Conservation (phyloP, 2,329 filamentous ascomycete genomes). For the Blumeria graminis region DNA sequence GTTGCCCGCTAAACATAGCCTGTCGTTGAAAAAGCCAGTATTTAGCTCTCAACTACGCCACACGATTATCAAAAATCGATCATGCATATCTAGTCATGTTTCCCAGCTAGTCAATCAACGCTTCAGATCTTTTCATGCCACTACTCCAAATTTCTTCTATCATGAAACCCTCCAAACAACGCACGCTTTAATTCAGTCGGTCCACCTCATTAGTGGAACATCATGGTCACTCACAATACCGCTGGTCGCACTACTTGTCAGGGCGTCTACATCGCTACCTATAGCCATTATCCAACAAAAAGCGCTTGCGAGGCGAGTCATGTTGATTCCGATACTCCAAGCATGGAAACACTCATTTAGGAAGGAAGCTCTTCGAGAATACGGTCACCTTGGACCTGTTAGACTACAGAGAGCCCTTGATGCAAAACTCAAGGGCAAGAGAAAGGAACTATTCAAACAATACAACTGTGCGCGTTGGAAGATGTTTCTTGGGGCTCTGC, state of each 20-base stretch:
- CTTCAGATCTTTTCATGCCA: background rate
- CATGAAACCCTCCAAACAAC: constrained; percentile 17
- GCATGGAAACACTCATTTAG: constrained; percentile 16
- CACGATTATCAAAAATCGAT: too few relatives aligned
- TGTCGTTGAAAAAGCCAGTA: too few relatives aligned
- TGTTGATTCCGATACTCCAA: constrained; percentile 19
- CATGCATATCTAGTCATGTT: too few relatives aligned
- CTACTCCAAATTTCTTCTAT: constrained; percentile 9
- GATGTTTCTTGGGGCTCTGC: constrained; percentile 15
- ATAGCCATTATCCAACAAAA: constrained; percentile 20
- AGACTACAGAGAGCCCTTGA: constrained; percentile 5
- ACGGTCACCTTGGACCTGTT: constrained; percentile 9
- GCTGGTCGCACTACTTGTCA: constrained; percentile 26
- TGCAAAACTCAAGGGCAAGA: constrained; percentile 11
- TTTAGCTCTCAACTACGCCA: too few relatives aligned
- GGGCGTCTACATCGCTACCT: constrained; percentile 23
- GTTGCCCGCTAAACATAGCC: too few relatives aligned
- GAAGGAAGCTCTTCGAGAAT: constrained; percentile 10
- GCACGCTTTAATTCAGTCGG: constrained; percentile 21
- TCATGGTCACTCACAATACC: constrained; percentile 31
- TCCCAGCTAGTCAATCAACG: too few relatives aligned
- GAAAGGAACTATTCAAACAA: constrained; percentile 13
- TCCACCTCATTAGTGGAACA: constrained; percentile 25
- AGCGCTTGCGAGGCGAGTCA: constrained; percentile 18
- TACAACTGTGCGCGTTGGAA: constrained; percentile 16